Evolutionary conservation across 192 early-diverging fungal species (phyloP), one percentile per base, ranked within the genome.

Genomic region (Gaertneriomyces semiglobifer): DNA sequence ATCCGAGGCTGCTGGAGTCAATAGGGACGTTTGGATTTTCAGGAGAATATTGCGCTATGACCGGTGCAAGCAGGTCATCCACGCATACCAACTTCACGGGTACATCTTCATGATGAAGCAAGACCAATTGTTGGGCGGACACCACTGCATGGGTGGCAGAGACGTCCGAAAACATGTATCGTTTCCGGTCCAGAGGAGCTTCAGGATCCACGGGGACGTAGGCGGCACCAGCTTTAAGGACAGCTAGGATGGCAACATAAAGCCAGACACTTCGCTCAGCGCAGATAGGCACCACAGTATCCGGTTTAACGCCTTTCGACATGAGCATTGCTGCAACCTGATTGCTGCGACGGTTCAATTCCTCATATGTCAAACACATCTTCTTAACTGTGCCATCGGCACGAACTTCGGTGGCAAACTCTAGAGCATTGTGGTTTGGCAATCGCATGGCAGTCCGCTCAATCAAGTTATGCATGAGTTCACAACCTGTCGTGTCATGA

Each of bases 211-310:
- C 33, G 18, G 74, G 73, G 5, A 77, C 63, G 63, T 68, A 77
- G 25, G 64, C 69, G 16, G 42, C 73, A 38, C 70, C 68, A 38
- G 73, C 68, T 63, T 77, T 77, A 5, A 75, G 58, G n/a, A 73
- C 51, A 0, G 16, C 71, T 12, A 73, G 53, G 0, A 71, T 53
- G 48, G 53, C 39, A 5, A 72, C 50, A 42, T 53, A 62, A 25
- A 61, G 18, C 62, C 53, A 70, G 4, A 18, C 10, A 19, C 62
- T 58, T 46, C 39, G 3, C 12, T 65, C 59, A 7, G 56, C 20
- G 38, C 59, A 56, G 5, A 70, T 9, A 10, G 68, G 52, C 11
- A 70, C 60, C 0, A 54, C 6, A 12, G 16, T 14, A 4, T 70
- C 44, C 14, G 59, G 60, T 14, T 39, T 19, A 18, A 70, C 40